phyloP scores from a whole-genome alignment of 1,284 basidiomycete genomes.

The Rhodotorula sp. region DNA sequence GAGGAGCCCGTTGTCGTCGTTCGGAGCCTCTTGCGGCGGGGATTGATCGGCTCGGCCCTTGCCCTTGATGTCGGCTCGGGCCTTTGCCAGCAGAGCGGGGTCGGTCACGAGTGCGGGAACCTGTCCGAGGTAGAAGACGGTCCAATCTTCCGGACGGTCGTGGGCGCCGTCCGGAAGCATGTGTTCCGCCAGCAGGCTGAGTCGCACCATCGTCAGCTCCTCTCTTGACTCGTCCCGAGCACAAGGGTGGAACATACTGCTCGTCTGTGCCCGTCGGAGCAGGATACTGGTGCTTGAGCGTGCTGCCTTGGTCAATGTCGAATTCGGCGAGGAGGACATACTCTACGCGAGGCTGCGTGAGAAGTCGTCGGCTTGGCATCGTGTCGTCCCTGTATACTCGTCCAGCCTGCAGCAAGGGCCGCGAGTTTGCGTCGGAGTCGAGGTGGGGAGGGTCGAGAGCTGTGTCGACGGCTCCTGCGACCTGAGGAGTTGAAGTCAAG shows the following conservation, averaged over 20 bases:
- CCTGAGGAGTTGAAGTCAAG: no score
- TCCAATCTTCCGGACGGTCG: slow-evolving; percentile 92
- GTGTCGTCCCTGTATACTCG: background rate
- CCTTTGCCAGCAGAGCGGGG: slow-evolving; percentile 44
- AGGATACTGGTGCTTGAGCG: slow-evolving; percentile 88
- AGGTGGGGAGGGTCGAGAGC: no score
- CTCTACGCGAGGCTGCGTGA: slow-evolving; percentile 55
- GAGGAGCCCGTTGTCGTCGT: slow-evolving; percentile 58
- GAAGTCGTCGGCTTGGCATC: background rate
- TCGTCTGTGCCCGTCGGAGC: slow-evolving; percentile 87
- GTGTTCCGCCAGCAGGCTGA: slow-evolving; percentile 85
- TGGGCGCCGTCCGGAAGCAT: slow-evolving; percentile 99
- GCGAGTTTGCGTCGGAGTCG: no score
- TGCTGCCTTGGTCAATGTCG: slow-evolving; percentile 87
- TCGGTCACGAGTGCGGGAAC: slow-evolving; percentile 79
- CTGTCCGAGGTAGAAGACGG: slow-evolving; percentile 95
- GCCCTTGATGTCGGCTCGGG: slow-evolving; percentile 9
- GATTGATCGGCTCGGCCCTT: slow-evolving; percentile 5
- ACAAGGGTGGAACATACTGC: slow-evolving; percentile 57
- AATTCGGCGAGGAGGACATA: slow-evolving; percentile 93
- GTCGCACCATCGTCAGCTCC: no score
- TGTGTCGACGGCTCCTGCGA: no score
- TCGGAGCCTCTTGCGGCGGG: no score
- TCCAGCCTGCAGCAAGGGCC: background rate
- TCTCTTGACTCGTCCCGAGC: background rate